Evolutionary conservation across 345 rosid species (phyloP).

Genomic region (Pseudoturritis turrita): DNA sequence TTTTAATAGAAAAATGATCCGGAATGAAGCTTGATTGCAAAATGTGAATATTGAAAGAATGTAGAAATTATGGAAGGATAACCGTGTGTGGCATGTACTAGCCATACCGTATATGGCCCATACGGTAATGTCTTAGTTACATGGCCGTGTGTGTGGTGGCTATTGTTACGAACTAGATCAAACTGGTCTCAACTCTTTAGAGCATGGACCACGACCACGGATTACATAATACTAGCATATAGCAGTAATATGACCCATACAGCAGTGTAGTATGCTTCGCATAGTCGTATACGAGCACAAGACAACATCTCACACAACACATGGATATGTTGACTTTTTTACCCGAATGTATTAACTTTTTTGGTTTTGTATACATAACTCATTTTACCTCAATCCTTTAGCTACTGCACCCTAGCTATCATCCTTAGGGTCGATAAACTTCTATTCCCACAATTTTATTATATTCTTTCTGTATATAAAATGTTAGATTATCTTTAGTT

Average conservation of each 20-base stretch:
- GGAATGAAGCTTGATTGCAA: not conserved
- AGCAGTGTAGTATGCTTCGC: not conserved
- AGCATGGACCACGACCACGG: not conserved
- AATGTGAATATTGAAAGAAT: too few relatives aligned
- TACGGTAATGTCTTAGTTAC: too few relatives aligned
- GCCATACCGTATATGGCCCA: too few relatives aligned
- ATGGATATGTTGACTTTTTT: not conserved
- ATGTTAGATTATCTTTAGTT: not conserved
- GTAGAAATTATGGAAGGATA: not conserved
- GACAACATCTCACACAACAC: not conserved
- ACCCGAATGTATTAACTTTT: not conserved
- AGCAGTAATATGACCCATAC: not conserved
- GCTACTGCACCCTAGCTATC: not conserved
- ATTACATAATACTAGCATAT: not conserved
- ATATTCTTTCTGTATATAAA: not conserved
- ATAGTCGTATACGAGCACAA: not conserved
- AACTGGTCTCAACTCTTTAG: not conserved
- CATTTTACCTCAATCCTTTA: not conserved
- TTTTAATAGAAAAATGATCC: not conserved
- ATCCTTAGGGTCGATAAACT: not conserved
- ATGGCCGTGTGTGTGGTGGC: too few relatives aligned
- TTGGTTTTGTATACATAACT: not conserved
- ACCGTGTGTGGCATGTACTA: not conserved
- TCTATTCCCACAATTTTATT: not conserved
- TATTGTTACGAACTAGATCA: not conserved